A percentile compares a stretch with the other conserved stretches of the same genome.
Evolutionary conservation across 306 rosid genomes (phyloP).

Genomic region (apple (Malus domestica)): DNA sequence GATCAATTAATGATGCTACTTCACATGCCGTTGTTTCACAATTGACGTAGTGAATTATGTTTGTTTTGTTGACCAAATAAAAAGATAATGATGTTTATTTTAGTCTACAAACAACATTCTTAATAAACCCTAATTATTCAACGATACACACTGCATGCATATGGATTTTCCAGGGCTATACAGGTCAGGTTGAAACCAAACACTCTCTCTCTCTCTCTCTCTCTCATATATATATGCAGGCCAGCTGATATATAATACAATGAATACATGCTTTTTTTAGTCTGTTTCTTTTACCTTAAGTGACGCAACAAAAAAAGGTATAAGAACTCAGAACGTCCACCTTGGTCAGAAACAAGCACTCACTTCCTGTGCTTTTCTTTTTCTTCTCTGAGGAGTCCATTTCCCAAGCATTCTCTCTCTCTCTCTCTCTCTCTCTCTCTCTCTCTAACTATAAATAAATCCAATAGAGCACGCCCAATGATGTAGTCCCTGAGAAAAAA

Average conservation of each 20-base stretch:
- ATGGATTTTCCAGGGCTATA: not conserved
- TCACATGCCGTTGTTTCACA: not conserved
- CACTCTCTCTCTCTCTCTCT: not conserved
- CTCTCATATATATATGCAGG: not conserved
- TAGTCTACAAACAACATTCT: conserved; percentile 16
- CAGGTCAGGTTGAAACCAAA: not conserved
- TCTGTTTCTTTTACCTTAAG: not conserved
- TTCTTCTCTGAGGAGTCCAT: not conserved
- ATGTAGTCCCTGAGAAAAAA: conserved; percentile 37
- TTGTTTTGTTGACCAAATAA: not conserved
- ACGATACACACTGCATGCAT: conserved; percentile 24
- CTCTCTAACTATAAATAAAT: conserved; percentile 24
- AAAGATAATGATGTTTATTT: conserved; percentile 27
- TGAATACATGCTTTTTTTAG: not conserved
- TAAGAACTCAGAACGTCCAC: conserved; percentile 9
- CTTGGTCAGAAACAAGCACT: conserved; percentile 23
- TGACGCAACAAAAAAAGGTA: conserved; percentile 11
- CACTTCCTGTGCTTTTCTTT: not conserved
- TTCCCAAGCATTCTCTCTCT: conserved; percentile 15
- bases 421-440: conserved; percentile 8
- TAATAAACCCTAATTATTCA: conserved; percentile 16
- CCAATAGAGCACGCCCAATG: conserved; percentile 66
- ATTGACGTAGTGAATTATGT: too few relatives aligned
- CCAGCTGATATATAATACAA: not conserved
- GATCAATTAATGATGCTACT: conserved; percentile 9